Percentiles rank a stretch among this genome's conserved stretches.
Conservation (phyloP, 2,329 filamentous ascomycete species). For the Trichoderma semiorbis region DNA sequence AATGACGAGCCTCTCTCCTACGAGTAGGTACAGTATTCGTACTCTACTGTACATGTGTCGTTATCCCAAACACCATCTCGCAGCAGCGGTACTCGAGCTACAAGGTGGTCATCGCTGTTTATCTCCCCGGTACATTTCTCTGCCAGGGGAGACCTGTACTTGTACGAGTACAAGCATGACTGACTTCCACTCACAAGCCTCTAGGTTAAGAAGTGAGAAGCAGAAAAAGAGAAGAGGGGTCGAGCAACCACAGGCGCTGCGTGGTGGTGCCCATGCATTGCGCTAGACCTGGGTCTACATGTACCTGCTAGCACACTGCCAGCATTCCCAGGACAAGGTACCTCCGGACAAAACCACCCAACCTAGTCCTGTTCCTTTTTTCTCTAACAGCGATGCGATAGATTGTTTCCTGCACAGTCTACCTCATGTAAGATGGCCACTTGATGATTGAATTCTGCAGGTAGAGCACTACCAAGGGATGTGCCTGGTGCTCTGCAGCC, state of each 20-base stretch:
- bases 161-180: background rate
- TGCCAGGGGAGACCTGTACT: background rate
- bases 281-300: background rate
- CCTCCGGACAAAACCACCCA: background rate
- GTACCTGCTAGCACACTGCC: background rate
- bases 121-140: background rate
- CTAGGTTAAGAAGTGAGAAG: background rate
- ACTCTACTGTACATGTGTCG: background rate
- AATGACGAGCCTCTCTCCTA: background rate
- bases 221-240: background rate
- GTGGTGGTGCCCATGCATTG: background rate
- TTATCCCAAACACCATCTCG: background rate
- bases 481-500: background rate
- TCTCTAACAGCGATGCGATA: background rate
- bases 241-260: background rate
- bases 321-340: background rate
- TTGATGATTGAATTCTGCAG: background rate
- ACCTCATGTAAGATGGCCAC: background rate
- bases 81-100: background rate
- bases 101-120: background rate
- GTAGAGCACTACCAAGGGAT: background rate
- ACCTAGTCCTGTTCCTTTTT: background rate
- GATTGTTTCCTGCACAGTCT: background rate
- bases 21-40: background rate
- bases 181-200: background rate